These are phyloP conservation scores for Torulaspora indica DNA, from an alignment of 805 yeast genomes.

Conservation along the genomic window DNA sequence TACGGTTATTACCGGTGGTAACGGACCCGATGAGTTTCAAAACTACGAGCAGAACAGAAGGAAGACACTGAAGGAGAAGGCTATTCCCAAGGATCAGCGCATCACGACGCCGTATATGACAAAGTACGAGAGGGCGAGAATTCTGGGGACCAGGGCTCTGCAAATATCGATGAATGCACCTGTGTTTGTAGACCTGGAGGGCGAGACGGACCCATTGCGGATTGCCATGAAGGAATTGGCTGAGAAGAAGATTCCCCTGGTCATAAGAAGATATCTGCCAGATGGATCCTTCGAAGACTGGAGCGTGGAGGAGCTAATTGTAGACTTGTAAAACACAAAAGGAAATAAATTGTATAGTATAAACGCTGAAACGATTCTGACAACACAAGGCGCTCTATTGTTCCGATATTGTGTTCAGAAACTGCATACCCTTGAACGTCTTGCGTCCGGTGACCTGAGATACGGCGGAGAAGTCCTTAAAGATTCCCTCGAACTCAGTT, in stretches of 20 bases:
- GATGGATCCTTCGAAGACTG: conserved; percentile 97
- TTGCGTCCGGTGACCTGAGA: conserved; percentile 53
- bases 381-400: conserved; percentile 4
- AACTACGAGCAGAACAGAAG: conserved; percentile 40
- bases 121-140: conserved; percentile 96
- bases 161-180: conserved; percentile 99
- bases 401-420: conserved; percentile 49
- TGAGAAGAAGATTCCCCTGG: conserved; percentile 91
- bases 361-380: conserved; percentile 4
- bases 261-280: conserved; percentile 92
- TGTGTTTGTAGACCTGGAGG: conserved; percentile 94
- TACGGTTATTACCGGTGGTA: conserved; percentile 65
- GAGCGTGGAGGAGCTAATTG: conserved; percentile 97
- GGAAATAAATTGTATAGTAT: conserved; percentile 10
- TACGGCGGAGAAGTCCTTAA: conserved; percentile 52
- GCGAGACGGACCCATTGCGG: conserved; percentile 97
- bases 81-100: conserved; percentile 83
- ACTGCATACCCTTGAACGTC: conserved; percentile 56
- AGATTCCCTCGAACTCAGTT: conserved; percentile 46
- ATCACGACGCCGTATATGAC: conserved; percentile 99
- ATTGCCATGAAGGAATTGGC: conserved; percentile 96
- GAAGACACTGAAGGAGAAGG: conserved; percentile 70
- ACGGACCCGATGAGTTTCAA: conserved; percentile 52
- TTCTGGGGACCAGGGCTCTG: conserved; percentile 93
- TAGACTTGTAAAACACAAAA: conserved; percentile 52